Evolutionary conservation across 2,329 filamentous ascomycete species (phyloP).

Genomic region (Epichloe sp.): DNA sequence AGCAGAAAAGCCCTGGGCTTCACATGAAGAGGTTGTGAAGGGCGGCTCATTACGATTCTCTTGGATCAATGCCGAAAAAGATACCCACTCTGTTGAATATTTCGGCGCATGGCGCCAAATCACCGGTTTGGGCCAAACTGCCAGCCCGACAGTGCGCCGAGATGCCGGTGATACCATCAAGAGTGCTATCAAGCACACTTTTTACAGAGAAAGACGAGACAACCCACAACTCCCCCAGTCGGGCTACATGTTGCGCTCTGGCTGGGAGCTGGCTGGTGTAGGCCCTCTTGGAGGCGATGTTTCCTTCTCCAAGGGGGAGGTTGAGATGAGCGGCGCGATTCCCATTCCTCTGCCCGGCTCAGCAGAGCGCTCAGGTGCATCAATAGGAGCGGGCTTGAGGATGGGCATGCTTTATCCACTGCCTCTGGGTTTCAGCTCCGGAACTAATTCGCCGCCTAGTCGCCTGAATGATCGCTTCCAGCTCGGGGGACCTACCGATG

Average conservation of each 20-base stretch:
- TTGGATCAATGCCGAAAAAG: slow-evolving; percentile 53
- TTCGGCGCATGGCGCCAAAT: slow-evolving; percentile 78
- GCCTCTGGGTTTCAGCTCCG: slow-evolving; percentile 42
- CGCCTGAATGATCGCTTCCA: slow-evolving; percentile 90
- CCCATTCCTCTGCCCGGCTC: slow-evolving; percentile 59
- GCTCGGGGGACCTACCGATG: slow-evolving; percentile 91
- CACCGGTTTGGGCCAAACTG: slow-evolving; percentile 60
- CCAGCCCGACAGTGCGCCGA: slow-evolving; percentile 66
- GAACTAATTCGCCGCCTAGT: slow-evolving; percentile 48
- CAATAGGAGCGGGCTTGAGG: slow-evolving; percentile 69
- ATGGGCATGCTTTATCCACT: slow-evolving; percentile 77
- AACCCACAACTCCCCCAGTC: slow-evolving; percentile 70
- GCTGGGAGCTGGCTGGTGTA: slow-evolving; percentile 75
- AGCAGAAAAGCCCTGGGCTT: slow-evolving; percentile 83
- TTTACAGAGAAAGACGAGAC: slow-evolving; percentile 70
- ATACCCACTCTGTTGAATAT: slow-evolving; percentile 69
- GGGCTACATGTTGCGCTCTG: slow-evolving; percentile 68
- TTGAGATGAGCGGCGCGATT: slow-evolving; percentile 66
- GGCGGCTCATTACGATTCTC: slow-evolving; percentile 65
- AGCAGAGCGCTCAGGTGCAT: slow-evolving; percentile 61
- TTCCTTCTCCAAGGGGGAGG: slow-evolving; percentile 84
- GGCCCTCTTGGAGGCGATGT: slow-evolving; percentile 79
- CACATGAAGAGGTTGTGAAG: slow-evolving; percentile 78
- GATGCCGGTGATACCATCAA: slow-evolving; percentile 90
- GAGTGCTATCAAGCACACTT: slow-evolving; percentile 71